Percentiles rank a stretch among this genome's conserved stretches.
Conservation (phyloP, 192 early-diverging fungal genomes). For the Chytriomyces sp. region DNA sequence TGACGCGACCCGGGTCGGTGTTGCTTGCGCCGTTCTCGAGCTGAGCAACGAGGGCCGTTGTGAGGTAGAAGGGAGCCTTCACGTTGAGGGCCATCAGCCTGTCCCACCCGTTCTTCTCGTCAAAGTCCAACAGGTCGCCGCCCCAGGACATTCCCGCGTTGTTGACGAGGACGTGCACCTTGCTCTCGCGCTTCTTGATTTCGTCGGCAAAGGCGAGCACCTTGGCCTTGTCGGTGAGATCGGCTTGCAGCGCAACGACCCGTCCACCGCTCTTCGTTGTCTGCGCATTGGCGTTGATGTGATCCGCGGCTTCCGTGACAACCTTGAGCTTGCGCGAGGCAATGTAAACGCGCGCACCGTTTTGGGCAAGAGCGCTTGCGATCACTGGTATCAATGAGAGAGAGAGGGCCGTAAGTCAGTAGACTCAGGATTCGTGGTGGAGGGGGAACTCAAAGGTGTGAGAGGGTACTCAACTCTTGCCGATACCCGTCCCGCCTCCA, state of each 20-base stretch:
- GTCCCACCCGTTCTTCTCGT: slow-evolving; percentile 60
- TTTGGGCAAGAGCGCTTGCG: slow-evolving; percentile 72
- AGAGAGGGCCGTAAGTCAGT: neutral
- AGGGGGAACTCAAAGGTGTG: neutral
- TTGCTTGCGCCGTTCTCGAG: slow-evolving; percentile 60
- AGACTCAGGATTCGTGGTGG: neutral
- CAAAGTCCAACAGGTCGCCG: slow-evolving; percentile 35
- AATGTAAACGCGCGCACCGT: slow-evolving; percentile 92
- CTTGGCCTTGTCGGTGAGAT: slow-evolving; percentile 65
- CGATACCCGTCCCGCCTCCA: slow-evolving; percentile 63
- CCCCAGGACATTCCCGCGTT: slow-evolving; percentile 63
- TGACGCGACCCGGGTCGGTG: slow-evolving; percentile 71
- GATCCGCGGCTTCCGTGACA: slow-evolving; percentile 57
- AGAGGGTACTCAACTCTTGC: slow-evolving; percentile 44
- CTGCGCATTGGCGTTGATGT: slow-evolving; percentile 63
- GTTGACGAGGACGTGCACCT: slow-evolving; percentile 83
- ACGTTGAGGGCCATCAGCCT: slow-evolving; percentile 81
- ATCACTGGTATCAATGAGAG: slow-evolving; percentile 52
- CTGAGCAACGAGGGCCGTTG: slow-evolving; percentile 71
- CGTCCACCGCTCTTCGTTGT: slow-evolving; percentile 53
- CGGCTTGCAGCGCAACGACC: slow-evolving; percentile 73
- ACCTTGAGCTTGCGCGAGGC: slow-evolving; percentile 69
- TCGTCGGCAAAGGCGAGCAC: slow-evolving; percentile 57
- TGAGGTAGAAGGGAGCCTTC: slow-evolving; percentile 78
- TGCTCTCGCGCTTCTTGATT: slow-evolving; percentile 59